Base-by-base conservation (phyloP, 768 basidiomycete species). In the Lactarius sanguifluus region DNA sequence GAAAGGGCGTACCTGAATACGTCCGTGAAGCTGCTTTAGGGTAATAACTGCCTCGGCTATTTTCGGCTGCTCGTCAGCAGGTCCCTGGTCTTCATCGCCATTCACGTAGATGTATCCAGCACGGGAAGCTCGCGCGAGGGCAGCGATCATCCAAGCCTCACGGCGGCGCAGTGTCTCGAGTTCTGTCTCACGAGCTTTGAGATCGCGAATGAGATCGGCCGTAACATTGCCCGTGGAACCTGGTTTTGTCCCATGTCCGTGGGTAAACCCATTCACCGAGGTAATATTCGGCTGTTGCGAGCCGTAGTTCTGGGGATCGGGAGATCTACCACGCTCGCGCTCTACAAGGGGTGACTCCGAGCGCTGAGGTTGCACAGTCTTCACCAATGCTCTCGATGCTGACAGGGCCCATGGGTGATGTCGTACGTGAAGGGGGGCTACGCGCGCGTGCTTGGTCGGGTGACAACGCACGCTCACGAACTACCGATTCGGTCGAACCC, bases 11-110 rank as follows among this genome's bases (percentile, higher is more conserved):
- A 94, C 95, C 87, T 95, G 92, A 60, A 96, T 82, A 69, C 86
- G 86, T 13, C 92, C 90, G 75, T 88, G 87, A 75, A 94, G 90
- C 73, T 93, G 88, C 79, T 96, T 98, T 73, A 98, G 85, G 73
- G 83, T 85, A 64, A 97, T 78, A 5, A 90, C 80, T 76, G 93
- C 82, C 69, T 94, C 91, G 2, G 85, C 81, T 64, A 88, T 79
- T 72, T 80, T 81, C 63, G 79, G 81, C 41, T 82, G 81, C 50
- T 81, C 83, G 32, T 83, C 83, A 54, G 59, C 61, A 23, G 58
- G n/a, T n/a, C 62, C 56, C 32, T 57, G 57, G 41, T 66, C 68
- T 36, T 79, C 78, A 38, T 83, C 86, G 58, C 85, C 85, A 58
- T 80, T 76, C 5, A 81, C 77, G 70, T 87, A 85, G 20, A 91